A percentile compares a stretch with the other conserved stretches of the same genome.
Evolutionary conservation across 1,284 basidiomycete genomes (phyloP).

Genomic region (Cutaneotrichosporon dermatis): DNA sequence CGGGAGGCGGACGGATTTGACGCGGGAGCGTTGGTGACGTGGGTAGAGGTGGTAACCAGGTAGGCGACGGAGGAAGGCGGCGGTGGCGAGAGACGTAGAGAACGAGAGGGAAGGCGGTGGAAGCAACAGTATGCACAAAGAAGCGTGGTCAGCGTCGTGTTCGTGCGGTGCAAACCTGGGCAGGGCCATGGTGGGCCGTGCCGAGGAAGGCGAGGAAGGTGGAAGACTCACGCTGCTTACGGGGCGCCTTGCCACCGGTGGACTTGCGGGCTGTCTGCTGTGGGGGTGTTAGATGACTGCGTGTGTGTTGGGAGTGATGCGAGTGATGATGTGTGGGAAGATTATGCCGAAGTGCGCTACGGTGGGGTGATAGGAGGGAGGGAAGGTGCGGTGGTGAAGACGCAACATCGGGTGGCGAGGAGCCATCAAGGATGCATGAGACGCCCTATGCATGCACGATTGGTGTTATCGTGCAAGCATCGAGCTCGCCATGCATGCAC

Average conservation of each 20-base stretch:
- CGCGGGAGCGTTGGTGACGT: background rate
- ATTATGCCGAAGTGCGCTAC: too few relatives aligned
- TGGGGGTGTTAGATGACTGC: slow-evolving; percentile 10
- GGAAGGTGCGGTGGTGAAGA: background rate
- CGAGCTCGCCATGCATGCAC: background rate
- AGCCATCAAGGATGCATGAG: background rate
- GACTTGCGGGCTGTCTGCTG: slow-evolving; percentile 65
- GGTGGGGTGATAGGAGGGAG: background rate
- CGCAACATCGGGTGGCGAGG: background rate
- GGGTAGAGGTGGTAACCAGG: background rate
- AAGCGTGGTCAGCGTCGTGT: slow-evolving; percentile 6
- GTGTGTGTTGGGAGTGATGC: background rate
- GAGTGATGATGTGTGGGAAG: too few relatives aligned
- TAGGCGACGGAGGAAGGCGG: too few relatives aligned
- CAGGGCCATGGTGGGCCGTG: too few relatives aligned
- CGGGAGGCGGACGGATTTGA: slow-evolving; percentile 4
- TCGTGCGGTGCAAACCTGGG: background rate
- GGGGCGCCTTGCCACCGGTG: slow-evolving; percentile 57
- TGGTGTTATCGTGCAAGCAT: background rate
- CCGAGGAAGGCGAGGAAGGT: background rate
- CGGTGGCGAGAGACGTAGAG: background rate
- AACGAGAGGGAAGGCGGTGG: background rate
- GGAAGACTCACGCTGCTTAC: slow-evolving; percentile 53
- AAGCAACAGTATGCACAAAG: background rate
- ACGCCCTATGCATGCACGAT: background rate